A percentile compares a stretch with the other conserved stretches of the same genome.
Evolutionary conservation across 2,329 filamentous ascomycete species (phyloP).

Genomic region (Claviceps africana): DNA sequence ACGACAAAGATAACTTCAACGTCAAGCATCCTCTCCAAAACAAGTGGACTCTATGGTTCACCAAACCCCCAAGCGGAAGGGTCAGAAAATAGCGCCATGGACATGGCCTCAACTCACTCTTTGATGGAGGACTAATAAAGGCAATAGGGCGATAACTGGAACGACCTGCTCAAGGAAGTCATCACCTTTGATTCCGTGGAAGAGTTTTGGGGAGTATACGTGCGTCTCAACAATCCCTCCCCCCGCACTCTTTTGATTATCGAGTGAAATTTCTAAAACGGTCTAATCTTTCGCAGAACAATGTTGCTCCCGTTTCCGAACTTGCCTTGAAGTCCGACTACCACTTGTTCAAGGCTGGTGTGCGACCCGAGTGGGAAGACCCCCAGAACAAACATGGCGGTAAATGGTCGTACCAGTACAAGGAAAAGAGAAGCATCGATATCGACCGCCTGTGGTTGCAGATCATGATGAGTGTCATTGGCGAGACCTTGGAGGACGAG

Average conservation of each 20-base stretch:
- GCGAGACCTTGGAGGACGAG: slow-evolving; percentile 92
- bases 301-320: slow-evolving; percentile 91
- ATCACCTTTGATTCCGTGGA: slow-evolving; percentile 98
- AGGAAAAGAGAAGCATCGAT: slow-evolving; percentile 81
- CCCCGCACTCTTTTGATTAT: slow-evolving; percentile 7
- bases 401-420: slow-evolving; percentile 98
- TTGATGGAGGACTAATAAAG: slow-evolving; percentile 3
- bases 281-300: slow-evolving; percentile 53
- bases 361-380: slow-evolving; percentile 98
- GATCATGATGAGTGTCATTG: slow-evolving; percentile 90
- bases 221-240: slow-evolving; percentile 36
- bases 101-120: not conserved
- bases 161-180: slow-evolving; percentile 92
- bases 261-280: not conserved
- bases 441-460: slow-evolving; percentile 96
- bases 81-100: slow-evolving; percentile 28
- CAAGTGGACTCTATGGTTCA: slow-evolving; percentile 99
- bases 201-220: slow-evolving; percentile 99
- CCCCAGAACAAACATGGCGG: slow-evolving; percentile 97
- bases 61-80: slow-evolving; percentile 93
- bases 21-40: slow-evolving; percentile 98
- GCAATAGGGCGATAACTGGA: slow-evolving; percentile 90
- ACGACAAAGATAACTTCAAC: slow-evolving; percentile 97
- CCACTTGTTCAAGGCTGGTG: slow-evolving; percentile 95
- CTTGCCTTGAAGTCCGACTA: slow-evolving; percentile 97